phyloP scores from a whole-genome alignment of 2,329 filamentous ascomycete genomes.

The Tolypocladium sp. region DNA sequence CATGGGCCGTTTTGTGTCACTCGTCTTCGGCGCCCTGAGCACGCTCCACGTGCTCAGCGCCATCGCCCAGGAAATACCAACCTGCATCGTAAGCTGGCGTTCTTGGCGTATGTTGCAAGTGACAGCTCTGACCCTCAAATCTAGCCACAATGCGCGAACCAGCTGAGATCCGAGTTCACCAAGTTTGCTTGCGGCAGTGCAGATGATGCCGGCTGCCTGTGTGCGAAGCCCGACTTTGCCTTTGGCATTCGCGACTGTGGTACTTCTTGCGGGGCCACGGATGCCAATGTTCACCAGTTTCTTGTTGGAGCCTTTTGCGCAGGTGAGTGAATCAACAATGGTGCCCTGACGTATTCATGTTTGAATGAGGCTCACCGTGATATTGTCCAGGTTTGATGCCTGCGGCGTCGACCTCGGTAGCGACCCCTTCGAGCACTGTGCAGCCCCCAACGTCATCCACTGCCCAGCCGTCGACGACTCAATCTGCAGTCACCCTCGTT shows the following conservation, averaged over 20 bases:
- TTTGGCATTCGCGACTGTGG: constrained; percentile 27
- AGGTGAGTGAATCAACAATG: constrained; percentile 1
- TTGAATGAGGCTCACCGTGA: not conserved
- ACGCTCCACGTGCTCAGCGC: constrained; percentile 14
- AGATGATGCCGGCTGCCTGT: constrained; percentile 28
- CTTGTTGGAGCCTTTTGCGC: constrained; percentile 13
- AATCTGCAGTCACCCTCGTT: not conserved
- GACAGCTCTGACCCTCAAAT: constrained; percentile 1
- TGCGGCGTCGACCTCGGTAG: not conserved
- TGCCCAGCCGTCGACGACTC: not conserved
- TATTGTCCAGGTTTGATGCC: not conserved
- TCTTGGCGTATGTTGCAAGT: not conserved
- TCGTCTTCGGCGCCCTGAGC: constrained; percentile 17
- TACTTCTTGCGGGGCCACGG: constrained; percentile 17
- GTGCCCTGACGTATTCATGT: not conserved
- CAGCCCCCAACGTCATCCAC: not conserved
- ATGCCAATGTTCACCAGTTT: constrained; percentile 17
- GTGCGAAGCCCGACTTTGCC: constrained; percentile 14
- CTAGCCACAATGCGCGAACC: constrained; percentile 12
- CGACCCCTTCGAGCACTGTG: not conserved
- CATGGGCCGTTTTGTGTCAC: constrained; percentile 18
- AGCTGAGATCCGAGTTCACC: constrained; percentile 10
- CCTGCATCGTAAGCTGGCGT: constrained; percentile 20
- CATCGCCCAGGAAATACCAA: constrained; percentile 11
- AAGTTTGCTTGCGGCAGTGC: constrained; percentile 17